Evolutionary conservation across 805 yeast genomes (phyloP).

Genomic region (Metschnikowia rubicola): DNA sequence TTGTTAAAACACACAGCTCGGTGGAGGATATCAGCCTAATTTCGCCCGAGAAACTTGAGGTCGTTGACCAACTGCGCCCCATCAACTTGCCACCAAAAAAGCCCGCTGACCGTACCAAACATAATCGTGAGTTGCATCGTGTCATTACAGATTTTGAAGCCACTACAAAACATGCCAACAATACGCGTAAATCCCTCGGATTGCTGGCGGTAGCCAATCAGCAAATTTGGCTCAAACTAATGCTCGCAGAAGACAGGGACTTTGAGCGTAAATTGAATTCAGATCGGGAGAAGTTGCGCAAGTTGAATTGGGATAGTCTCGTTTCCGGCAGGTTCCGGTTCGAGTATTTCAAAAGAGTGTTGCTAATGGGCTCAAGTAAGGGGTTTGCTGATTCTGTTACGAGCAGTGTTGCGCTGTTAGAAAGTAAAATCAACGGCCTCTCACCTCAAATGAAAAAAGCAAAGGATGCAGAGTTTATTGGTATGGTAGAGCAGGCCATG

Average conservation of each 20-base stretch:
- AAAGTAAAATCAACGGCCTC: conserved; percentile 22
- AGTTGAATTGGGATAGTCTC: conserved; percentile 37
- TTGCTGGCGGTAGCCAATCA: conserved; percentile 21
- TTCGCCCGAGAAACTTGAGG: conserved; percentile 56
- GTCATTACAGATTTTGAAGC: conserved; percentile 40
- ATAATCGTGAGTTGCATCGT: conserved; percentile 53
- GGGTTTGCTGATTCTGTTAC: conserved; percentile 18
- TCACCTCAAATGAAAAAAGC: conserved; percentile 26
- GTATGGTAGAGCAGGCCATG: conserved; percentile 22
- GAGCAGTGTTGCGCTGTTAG: conserved; percentile 20
- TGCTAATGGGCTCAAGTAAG: conserved; percentile 18
- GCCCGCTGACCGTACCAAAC: conserved; percentile 48
- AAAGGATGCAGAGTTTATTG: conserved; percentile 34
- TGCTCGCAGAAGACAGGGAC: conserved; percentile 20
- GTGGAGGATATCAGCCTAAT: conserved; percentile 34
- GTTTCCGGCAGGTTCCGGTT: conserved; percentile 26
- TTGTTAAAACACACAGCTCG: conserved; percentile 37
- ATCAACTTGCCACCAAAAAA: conserved; percentile 69
- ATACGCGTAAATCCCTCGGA: conserved; percentile 19
- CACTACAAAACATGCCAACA: conserved; percentile 22
- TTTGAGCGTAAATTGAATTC: conserved; percentile 24
- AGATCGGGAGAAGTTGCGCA: conserved; percentile 31
- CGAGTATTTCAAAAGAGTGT: conserved; percentile 27
- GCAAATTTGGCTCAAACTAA: conserved; percentile 27
- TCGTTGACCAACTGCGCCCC: conserved; percentile 61